Percentiles rank a stretch among this genome's conserved stretches.
Evolutionary conservation across 2,329 filamentous ascomycete genomes (phyloP).

Genomic region (Aspergillus sp.): DNA sequence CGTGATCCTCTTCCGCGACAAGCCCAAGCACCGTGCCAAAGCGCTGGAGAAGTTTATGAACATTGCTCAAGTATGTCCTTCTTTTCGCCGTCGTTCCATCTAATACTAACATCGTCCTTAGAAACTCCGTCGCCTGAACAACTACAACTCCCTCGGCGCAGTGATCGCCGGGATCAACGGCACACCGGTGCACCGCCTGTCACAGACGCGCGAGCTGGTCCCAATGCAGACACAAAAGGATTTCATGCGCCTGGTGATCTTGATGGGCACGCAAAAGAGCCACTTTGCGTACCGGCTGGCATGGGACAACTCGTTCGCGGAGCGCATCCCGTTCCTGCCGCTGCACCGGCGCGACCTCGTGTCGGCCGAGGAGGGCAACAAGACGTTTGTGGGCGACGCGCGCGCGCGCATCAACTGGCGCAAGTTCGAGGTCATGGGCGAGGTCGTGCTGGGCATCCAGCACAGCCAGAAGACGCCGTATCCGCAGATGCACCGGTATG

Average conservation of each 20-base stretch:
- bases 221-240: constrained; percentile 71
- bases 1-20: constrained; percentile 85
- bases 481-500: constrained; percentile 66
- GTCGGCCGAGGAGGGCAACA: constrained; percentile 87
- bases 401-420: constrained; percentile 89
- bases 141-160: constrained; percentile 95
- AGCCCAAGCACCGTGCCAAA: constrained; percentile 88
- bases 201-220: constrained; percentile 75
- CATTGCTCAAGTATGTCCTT: constrained; percentile 60
- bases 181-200: constrained; percentile 78
- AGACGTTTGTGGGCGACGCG: constrained; percentile 75
- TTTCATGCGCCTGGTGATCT: constrained; percentile 81
- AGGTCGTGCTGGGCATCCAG: constrained; percentile 87
- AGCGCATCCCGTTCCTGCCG: constrained; percentile 90
- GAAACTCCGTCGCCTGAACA: constrained; percentile 86
- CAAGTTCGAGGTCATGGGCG: constrained; percentile 95
- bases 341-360: constrained; percentile 87
- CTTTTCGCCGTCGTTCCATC: not conserved
- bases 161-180: constrained; percentile 90
- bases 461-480: constrained; percentile 86
- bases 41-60: constrained; percentile 96
- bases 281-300: constrained; percentile 95
- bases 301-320: constrained; percentile 90
- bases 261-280: constrained; percentile 91
- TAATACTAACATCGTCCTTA: constrained; percentile 32